Base-by-base conservation (phyloP, 805 yeast species). In the Kazachstania kunashirensis region DNA sequence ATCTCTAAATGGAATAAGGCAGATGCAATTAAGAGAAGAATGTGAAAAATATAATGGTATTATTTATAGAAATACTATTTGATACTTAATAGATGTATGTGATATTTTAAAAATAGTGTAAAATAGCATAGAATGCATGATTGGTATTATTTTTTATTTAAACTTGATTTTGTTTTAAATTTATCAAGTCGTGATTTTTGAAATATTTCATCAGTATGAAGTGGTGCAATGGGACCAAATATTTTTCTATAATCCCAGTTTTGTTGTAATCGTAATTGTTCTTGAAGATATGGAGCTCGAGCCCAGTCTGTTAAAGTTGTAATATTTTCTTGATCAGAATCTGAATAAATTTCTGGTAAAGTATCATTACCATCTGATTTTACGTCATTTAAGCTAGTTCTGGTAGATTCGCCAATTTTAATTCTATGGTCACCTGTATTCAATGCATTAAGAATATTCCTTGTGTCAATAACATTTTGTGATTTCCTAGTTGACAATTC, bases 221-320 rank as follows among this genome's bases (percentile, higher is more conserved):
- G 61, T 2, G 77, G 77, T 0, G 82, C 80, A 23, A 81, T 71
- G 6, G 82, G 79, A 0, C 94, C 95, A 61, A 85, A 84, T 1
- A 84, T 71, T 14, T 66, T 53, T 42, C 68, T 75, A 0, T 92
- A 88, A 49, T 84, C 79, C 42, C 79, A 61, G 20, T 52, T 54
- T 50, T 75, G 79, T 41, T 68, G 71, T 16, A 57, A 50, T 17
- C 58, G 43, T 26, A 77, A 57, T 24, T 67, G 61, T 21, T 63
- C 61, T 29, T 67, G 65, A 36, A 77, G 53, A 40, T 68, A 71
- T 4, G 82, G 79, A 2, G 80, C 68, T 38, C 67, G 63, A 3
- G 83, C 84, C 84, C 84, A 78, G 29, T 69, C 70, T 29, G 68
- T 68, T 29, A 75, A 55, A 12, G 70, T 68, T 13, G 64, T 65